A percentile compares a stretch with the other conserved stretches of the same genome.
phyloP scores from a whole-genome alignment of 345 rosid species.

The Rhodomyrtus tomentosa region DNA sequence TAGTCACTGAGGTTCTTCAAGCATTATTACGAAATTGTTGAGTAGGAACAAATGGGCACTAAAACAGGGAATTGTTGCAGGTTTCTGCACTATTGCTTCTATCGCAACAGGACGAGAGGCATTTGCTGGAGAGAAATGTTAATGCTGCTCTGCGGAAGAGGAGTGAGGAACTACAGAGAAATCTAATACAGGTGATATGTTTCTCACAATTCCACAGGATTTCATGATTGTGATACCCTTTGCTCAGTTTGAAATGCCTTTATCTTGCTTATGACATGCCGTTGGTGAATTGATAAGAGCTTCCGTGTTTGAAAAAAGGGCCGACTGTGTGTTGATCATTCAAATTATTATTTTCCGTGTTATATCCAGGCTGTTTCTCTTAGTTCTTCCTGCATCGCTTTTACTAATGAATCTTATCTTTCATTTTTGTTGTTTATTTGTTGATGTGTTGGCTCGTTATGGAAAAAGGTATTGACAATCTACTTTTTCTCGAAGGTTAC shows the following conservation, averaged over 20 bases:
- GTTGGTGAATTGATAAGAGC: neutral
- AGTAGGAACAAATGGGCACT: neutral
- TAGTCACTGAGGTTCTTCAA: neutral
- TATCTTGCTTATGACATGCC: neutral
- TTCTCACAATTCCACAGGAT: neutral
- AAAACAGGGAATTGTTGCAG: conserved; percentile 25
- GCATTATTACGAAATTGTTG: neutral
- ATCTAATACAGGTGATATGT: conserved; percentile 57
- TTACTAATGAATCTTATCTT: neutral
- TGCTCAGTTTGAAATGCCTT: neutral
- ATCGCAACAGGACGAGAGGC: conserved; percentile 95
- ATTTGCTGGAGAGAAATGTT: conserved; percentile 80
- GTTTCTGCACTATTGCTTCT: conserved; percentile 71
- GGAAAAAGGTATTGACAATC: neutral
- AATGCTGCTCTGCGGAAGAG: conserved; percentile 73
- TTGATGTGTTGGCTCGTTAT: neutral
- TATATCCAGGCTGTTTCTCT: neutral
- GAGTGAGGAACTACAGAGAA: conserved; percentile 86
- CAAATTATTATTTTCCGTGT: neutral
- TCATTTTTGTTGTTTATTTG: neutral
- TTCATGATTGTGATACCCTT: neutral
- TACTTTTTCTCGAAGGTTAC: conserved; percentile 47
- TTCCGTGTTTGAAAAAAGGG: neutral
- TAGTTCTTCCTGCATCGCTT: neutral
- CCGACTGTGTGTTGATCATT: neutral